These are phyloP conservation scores for Sporothrix humicola DNA, from an alignment of 2,329 filamentous ascomycete species.

Conservation along the genomic window DNA sequence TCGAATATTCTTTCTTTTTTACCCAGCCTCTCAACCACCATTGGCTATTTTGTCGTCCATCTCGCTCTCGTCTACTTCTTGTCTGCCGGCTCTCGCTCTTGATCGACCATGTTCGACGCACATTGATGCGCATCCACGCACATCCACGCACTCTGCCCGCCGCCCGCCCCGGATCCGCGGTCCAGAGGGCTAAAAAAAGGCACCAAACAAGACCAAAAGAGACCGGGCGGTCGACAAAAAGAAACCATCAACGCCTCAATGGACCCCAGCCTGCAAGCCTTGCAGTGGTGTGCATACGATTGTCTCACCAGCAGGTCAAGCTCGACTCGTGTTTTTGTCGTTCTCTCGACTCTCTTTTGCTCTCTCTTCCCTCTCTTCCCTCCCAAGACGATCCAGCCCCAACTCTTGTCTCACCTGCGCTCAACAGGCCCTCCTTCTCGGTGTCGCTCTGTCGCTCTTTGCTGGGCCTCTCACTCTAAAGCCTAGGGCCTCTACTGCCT, in stretches of 20 bases:
- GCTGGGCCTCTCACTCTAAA: not conserved
- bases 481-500: not conserved
- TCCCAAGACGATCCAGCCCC: not conserved
- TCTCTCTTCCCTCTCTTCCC: not conserved
- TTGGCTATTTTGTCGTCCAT: not conserved
- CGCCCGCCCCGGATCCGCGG: constrained; percentile 15
- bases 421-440: not conserved
- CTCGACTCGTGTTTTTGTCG: not conserved
- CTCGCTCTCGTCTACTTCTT: not conserved
- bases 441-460: constrained; percentile 6
- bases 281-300: constrained; percentile 28
- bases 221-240: not conserved
- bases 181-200: not conserved
- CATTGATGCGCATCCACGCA: not conserved
- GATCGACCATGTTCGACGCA: not conserved
- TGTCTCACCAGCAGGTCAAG: not conserved
- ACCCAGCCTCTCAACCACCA: too few relatives aligned
- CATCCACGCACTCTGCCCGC: constrained; percentile 10
- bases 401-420: constrained; percentile 28
- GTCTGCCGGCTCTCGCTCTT: not conserved
- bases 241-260: not conserved
- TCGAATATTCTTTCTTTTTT: not conserved
- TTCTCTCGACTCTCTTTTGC: not conserved
- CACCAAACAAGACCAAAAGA: not conserved
- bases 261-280: constrained; percentile 13